These are phyloP conservation scores for Saccharomycopsis guyanensis DNA, from an alignment of 805 yeast species.

Conservation along the genomic window DNA sequence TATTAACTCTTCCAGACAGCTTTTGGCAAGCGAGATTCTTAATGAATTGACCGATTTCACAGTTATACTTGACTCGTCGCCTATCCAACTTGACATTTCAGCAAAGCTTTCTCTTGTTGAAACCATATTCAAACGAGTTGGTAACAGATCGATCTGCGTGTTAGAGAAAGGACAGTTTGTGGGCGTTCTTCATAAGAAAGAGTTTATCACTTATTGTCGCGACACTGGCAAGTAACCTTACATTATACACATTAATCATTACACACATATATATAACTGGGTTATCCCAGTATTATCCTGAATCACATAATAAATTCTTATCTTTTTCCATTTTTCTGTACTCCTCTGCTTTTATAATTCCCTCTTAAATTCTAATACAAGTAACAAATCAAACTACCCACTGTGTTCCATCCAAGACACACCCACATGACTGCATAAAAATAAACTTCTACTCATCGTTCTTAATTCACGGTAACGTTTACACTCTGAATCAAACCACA, in stretches of 20 bases:
- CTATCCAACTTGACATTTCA: conserved; percentile 39
- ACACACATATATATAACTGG: not conserved
- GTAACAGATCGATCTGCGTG: conserved; percentile 41
- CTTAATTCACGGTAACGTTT: no score
- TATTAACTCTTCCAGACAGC: conserved; percentile 5
- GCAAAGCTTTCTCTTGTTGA: conserved; percentile 45
- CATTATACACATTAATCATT: not conserved
- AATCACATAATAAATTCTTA: no score
- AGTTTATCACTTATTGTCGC: conserved; percentile 38
- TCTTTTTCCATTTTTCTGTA: no score
- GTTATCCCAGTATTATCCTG: no score
- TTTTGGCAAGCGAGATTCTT: conserved; percentile 17
- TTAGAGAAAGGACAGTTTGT: conserved; percentile 39
- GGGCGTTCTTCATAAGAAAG: conserved; percentile 48
- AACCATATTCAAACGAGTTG: conserved; percentile 43
- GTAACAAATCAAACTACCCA: no score
- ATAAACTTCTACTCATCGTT: no score
- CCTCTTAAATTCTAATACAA: no score
- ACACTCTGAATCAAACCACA: no score
- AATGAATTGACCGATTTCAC: conserved; percentile 34
- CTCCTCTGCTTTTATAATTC: no score
- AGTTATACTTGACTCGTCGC: conserved; percentile 36
- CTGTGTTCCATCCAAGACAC: no score
- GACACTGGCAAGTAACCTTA: no score
- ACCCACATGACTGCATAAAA: no score